Conservation (phyloP, 2,329 filamentous ascomycete genomes). For the Phoma herbarum region DNA sequence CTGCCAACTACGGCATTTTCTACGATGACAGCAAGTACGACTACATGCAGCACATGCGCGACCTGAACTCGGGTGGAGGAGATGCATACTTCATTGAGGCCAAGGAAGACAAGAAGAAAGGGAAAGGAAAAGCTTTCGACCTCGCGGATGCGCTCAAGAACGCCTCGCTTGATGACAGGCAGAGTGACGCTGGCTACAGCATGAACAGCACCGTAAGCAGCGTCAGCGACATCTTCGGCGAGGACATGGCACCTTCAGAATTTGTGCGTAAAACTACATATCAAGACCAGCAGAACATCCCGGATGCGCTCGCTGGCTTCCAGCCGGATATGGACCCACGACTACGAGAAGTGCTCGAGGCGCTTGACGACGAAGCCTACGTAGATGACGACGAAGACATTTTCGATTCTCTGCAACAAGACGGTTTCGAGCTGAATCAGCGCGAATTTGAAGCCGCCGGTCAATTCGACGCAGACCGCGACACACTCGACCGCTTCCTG, state of each 20-base stretch:
- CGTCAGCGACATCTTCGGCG: conserved; percentile 68
- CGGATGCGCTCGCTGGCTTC: conserved; percentile 90
- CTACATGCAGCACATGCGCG: conserved; percentile 98
- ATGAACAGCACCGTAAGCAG: conserved; percentile 53
- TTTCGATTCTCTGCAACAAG: conserved; percentile 76
- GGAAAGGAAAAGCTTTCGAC: conserved; percentile 71
- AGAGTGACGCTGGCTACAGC: conserved; percentile 55
- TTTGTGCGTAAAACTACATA: conserved; percentile 81
- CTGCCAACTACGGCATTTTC: conserved; percentile 91
- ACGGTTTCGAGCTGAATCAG: conserved; percentile 76
- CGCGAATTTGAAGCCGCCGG: conserved; percentile 77
- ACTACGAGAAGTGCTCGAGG: conserved; percentile 88
- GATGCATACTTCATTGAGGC: conserved; percentile 85
- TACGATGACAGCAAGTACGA: conserved; percentile 96
- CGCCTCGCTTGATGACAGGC: conserved; percentile 52
- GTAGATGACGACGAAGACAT: conserved; percentile 86
- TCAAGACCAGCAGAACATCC: conserved; percentile 90
- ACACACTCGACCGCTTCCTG: conserved; percentile 54
- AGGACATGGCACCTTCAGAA: conserved; percentile 80
- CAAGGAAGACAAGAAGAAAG: conserved; percentile 73
- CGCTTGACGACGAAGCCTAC: conserved; percentile 93
- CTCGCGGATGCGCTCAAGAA: conserved; percentile 82
- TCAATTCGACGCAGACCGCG: conserved; percentile 46
- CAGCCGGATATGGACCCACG: conserved; percentile 98
- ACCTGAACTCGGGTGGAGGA: conserved; percentile 71